Conservation (phyloP, 2,329 filamentous ascomycete species). For the Phaeosphaeria sp. region DNA sequence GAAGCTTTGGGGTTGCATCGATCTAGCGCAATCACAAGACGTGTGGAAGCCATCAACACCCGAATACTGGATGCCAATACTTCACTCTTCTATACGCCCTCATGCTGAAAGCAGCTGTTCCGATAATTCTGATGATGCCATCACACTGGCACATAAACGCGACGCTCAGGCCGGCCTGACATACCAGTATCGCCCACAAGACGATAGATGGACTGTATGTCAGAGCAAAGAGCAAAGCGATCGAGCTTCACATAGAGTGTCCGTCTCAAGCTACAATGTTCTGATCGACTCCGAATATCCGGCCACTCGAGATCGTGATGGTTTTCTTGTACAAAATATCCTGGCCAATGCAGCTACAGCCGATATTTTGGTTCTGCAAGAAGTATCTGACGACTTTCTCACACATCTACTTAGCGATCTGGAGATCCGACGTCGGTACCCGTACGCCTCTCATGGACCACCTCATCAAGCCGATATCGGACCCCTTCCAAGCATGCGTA, state of each 20-base stretch:
- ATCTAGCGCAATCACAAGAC: conserved; percentile 23
- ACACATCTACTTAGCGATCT: conserved; percentile 59
- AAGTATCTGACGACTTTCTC: conserved; percentile 71
- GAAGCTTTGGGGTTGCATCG: conserved; percentile 63
- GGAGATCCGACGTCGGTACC: conserved; percentile 58
- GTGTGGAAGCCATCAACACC: conserved; percentile 3
- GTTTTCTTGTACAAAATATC: conserved; percentile 45
- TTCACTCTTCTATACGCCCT: not conserved
- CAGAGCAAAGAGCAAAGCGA: not conserved
- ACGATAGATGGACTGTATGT: conserved; percentile 30
- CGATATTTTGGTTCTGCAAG: conserved; percentile 60
- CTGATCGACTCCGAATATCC: conserved; percentile 50
- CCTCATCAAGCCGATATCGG: conserved; percentile 60
- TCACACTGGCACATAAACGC: conserved; percentile 10
- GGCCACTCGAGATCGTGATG: conserved; percentile 46
- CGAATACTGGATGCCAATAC: conserved; percentile 22
- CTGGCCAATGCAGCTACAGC: conserved; percentile 41
- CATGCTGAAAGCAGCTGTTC: conserved; percentile 4
- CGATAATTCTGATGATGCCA: not conserved
- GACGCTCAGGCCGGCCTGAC: conserved; percentile 34
- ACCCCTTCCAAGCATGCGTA: conserved; percentile 66
- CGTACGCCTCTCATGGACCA: conserved; percentile 65
- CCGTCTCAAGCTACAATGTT: conserved; percentile 54
- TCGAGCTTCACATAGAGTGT: conserved; percentile 25
- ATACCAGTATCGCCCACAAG: conserved; percentile 35